Evolutionary conservation across 306 rosid genomes (phyloP).

Genomic region (Quillaja saponaria): DNA sequence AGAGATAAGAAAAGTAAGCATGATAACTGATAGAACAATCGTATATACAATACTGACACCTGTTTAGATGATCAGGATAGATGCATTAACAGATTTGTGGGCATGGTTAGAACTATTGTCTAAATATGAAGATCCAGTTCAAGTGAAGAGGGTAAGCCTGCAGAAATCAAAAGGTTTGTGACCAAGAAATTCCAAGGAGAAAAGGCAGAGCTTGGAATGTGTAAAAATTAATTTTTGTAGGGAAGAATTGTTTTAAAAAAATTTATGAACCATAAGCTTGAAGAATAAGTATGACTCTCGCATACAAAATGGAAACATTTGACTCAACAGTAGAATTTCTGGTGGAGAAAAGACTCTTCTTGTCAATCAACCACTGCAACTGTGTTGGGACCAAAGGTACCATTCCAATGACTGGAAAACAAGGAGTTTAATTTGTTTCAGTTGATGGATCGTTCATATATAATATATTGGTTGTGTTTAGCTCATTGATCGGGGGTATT

Average conservation of each 20-base stretch:
- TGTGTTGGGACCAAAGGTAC: not conserved
- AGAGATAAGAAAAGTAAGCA: too few species aligned
- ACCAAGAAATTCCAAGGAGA: not conserved
- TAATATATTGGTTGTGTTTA: not conserved
- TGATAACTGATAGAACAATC: too few species aligned
- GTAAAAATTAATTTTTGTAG: not conserved
- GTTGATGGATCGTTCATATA: not conserved
- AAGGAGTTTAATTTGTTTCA: not conserved
- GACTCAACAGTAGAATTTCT: not conserved
- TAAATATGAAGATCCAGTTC: too few species aligned
- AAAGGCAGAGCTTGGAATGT: not conserved
- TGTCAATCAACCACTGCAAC: not conserved
- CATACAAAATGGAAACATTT: not conserved
- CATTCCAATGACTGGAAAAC: conserved; percentile 11
- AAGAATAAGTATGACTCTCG: too few species aligned
- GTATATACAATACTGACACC: too few species aligned
- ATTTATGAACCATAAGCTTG: too few species aligned
- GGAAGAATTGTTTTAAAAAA: too few species aligned
- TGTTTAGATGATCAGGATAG: too few species aligned
- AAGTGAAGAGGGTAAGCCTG: too few species aligned
- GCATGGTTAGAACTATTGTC: not conserved
- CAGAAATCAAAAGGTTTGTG: not conserved
- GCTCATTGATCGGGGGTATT: not conserved
- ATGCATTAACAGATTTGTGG: not conserved
- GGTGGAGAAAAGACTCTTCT: not conserved